Evolutionary conservation across 192 early-diverging fungal species (phyloP).

Genomic region (Coemansia sp.): DNA sequence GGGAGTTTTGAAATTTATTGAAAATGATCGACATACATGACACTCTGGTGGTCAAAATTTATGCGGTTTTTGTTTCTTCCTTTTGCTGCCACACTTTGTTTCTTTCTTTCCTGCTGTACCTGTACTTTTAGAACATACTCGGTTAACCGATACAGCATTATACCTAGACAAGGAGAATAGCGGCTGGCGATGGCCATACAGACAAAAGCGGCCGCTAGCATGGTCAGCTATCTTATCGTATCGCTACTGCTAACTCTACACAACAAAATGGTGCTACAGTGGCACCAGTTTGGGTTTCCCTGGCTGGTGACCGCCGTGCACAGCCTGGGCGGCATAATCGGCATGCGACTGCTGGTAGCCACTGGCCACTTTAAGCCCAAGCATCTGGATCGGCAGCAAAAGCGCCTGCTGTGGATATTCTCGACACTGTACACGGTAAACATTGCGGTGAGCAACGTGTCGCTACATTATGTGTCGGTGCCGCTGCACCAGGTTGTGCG

Average conservation of each 20-base stretch:
- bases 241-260: slow-evolving; percentile 67
- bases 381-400: slow-evolving; percentile 58
- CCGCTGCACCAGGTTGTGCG: slow-evolving; percentile 80
- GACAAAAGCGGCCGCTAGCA: slow-evolving; percentile 8
- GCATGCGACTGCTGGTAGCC: slow-evolving; percentile 57
- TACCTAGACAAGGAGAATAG: not conserved
- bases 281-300: slow-evolving; percentile 73
- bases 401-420: slow-evolving; percentile 70
- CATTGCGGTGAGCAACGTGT: slow-evolving; percentile 83
- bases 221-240: slow-evolving; percentile 13
- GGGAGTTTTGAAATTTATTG: too few relatives aligned
- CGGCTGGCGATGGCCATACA: slow-evolving; percentile 2
- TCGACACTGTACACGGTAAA: slow-evolving; percentile 87
- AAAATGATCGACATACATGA: slow-evolving; percentile 4
- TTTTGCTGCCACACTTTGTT: not conserved
- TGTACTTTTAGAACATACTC: not conserved
- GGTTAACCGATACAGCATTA: not conserved
- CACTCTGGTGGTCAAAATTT: not conserved
- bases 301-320: slow-evolving; percentile 89
- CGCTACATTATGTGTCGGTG: slow-evolving; percentile 67
- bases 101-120: slow-evolving; percentile 1
- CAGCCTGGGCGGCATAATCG: slow-evolving; percentile 68
- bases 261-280: slow-evolving; percentile 79
- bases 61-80: not conserved
- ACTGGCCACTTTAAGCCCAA: slow-evolving; percentile 58